These are phyloP conservation scores for Primulina huaijiensis DNA, from an alignment of 257 asterid species.

Conservation along the genomic window DNA sequence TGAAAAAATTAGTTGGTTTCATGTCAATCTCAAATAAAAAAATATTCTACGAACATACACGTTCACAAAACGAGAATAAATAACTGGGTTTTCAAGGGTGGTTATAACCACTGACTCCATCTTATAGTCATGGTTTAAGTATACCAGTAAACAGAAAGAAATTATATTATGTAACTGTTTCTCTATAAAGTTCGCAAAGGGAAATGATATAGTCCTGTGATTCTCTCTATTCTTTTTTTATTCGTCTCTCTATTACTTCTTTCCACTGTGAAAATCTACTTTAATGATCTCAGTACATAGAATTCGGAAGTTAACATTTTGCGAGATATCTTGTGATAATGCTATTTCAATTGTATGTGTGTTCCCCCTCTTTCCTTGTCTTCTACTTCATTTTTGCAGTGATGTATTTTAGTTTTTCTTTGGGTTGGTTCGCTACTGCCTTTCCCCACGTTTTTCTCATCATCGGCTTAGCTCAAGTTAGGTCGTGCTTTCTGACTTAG, in stretches of 20 bases:
- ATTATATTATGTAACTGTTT: not conserved
- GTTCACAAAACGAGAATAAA: not conserved
- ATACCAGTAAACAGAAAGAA: not conserved
- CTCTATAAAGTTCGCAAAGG: not conserved
- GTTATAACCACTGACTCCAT: not conserved
- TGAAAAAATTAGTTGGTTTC: not conserved
- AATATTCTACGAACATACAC: not conserved
- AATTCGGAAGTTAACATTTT: not conserved
- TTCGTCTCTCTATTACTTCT: not conserved
- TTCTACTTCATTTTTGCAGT: not conserved
- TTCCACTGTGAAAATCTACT: not conserved
- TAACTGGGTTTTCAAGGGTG: not conserved
- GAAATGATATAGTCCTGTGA: not conserved
- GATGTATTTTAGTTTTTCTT: not conserved
- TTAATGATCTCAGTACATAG: not conserved
- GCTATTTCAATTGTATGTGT: not conserved
- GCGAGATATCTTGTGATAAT: not conserved
- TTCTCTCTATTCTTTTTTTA: not conserved
- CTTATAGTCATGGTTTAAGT: too few species aligned
- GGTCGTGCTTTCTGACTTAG: not conserved
- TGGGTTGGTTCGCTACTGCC: not conserved
- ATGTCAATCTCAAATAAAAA: not conserved
- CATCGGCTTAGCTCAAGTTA: not conserved
- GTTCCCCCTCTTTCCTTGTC: not conserved
- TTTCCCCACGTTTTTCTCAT: not conserved